Conservation (phyloP, 257 asterid genomes). For the Euphrasia confusa region DNA sequence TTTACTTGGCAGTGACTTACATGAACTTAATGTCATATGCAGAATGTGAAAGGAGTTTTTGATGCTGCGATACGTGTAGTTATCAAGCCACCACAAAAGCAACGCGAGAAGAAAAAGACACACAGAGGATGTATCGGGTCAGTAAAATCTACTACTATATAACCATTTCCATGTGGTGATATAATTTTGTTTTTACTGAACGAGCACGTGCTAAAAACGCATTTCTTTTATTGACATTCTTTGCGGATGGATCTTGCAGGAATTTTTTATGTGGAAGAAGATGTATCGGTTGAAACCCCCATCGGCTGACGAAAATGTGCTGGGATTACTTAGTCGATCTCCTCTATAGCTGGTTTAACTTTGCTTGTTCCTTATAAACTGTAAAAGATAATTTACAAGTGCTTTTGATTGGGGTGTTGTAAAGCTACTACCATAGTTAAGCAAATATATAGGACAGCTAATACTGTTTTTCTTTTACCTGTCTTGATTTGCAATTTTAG, state of each 20-base stretch:
- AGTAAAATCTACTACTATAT: constrained; percentile 29
- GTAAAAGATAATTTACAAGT: neutral
- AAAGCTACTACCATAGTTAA: neutral
- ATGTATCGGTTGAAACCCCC: neutral
- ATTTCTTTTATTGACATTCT: neutral
- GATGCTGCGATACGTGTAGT: constrained; percentile 91
- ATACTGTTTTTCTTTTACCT: neutral
- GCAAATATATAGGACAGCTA: neutral
- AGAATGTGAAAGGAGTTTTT: constrained; percentile 86
- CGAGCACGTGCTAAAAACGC: neutral
- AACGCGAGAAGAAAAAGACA: constrained; percentile 62
- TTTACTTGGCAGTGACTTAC: neutral
- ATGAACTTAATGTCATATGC: constrained; percentile 24
- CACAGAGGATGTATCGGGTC: constrained; percentile 62
- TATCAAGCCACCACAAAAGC: constrained; percentile 86
- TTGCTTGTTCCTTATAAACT: neutral
- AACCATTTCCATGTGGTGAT: no score
- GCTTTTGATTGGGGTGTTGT: neutral
- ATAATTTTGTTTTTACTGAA: no score
- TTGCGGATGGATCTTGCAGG: neutral
- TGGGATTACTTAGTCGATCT: neutral
- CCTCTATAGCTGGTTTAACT: neutral
- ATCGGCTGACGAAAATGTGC: neutral
- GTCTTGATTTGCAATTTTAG: neutral
- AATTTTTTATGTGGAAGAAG: neutral